Conservation (phyloP, 768 basidiomycete genomes). For the Leccinellum albellum region DNA sequence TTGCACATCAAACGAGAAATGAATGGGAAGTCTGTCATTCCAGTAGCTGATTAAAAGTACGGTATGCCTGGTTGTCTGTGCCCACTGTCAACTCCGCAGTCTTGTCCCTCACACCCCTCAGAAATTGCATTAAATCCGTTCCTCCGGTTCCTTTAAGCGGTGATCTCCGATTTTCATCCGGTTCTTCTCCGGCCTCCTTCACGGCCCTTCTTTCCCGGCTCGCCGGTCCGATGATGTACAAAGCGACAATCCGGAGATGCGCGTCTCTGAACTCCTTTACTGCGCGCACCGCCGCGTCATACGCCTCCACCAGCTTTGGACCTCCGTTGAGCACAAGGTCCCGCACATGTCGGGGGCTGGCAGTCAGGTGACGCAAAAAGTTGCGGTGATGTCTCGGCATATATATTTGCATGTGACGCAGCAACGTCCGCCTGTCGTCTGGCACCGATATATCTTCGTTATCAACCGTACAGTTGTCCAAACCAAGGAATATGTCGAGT, state of each 20-base stretch:
- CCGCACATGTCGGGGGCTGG: slow-evolving; percentile 59
- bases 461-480: slow-evolving; percentile 43
- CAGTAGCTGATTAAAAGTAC: too few species aligned
- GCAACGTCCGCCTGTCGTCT: slow-evolving; percentile 39
- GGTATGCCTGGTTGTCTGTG: too few species aligned
- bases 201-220: slow-evolving; percentile 12
- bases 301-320: slow-evolving; percentile 44
- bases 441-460: slow-evolving; percentile 1
- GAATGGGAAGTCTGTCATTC: too few species aligned
- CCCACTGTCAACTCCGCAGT: slow-evolving; percentile 47
- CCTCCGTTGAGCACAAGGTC: slow-evolving; percentile 40
- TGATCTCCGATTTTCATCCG: slow-evolving; percentile 17
- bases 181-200: slow-evolving; percentile 4
- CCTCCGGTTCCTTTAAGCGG: slow-evolving; percentile 74
- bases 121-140: slow-evolving; percentile 69
- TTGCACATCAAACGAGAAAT: too few species aligned
- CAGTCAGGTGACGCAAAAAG: slow-evolving; percentile 67
- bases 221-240: slow-evolving; percentile 77
- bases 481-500: slow-evolving; percentile 67
- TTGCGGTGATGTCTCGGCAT: slow-evolving; percentile 80
- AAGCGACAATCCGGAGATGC: slow-evolving; percentile 70
- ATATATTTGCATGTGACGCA: slow-evolving; percentile 72
- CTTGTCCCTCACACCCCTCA: slow-evolving; percentile 68
- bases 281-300: slow-evolving; percentile 60
- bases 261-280: slow-evolving; percentile 72